Percentiles rank a stretch among this genome's conserved stretches.
Evolutionary conservation across 202 grass and related monocot species (phyloP).

Genomic region (Musa balbisiana): DNA sequence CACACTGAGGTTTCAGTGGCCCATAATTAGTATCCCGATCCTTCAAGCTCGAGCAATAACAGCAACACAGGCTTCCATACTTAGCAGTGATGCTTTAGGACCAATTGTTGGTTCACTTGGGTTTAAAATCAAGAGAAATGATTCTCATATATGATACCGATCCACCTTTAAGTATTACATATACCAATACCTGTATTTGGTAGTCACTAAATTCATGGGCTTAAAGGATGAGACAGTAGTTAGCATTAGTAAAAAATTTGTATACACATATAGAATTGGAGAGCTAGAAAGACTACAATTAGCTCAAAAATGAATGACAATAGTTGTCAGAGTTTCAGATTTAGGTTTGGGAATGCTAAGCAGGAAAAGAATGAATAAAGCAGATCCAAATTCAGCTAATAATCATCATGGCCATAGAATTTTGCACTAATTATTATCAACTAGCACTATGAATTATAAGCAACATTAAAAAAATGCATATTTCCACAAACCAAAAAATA

Average conservation of each 20-base stretch:
- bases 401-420: not conserved
- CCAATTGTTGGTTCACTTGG: not conserved
- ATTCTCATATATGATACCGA: not conserved
- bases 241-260: not conserved
- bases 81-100: not conserved
- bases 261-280: not conserved
- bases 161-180: not conserved
- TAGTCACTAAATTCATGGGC: not conserved
- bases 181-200: not conserved
- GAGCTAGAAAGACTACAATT: not conserved
- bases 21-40: not conserved
- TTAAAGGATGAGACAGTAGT: not conserved
- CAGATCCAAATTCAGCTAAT: not conserved
- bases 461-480: conserved; percentile 9
- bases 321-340: not conserved
- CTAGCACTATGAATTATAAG: not conserved
- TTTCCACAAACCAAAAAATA: conserved; percentile 11
- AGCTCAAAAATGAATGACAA: not conserved
- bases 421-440: not conserved
- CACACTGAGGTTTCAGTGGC: not conserved
- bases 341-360: not conserved
- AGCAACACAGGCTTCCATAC: not conserved
- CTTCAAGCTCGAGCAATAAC: not conserved
- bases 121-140: not conserved
- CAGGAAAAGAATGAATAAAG: not conserved